Evolutionary conservation across 805 yeast species (phyloP).

Genomic region (Candida andamanensis): DNA sequence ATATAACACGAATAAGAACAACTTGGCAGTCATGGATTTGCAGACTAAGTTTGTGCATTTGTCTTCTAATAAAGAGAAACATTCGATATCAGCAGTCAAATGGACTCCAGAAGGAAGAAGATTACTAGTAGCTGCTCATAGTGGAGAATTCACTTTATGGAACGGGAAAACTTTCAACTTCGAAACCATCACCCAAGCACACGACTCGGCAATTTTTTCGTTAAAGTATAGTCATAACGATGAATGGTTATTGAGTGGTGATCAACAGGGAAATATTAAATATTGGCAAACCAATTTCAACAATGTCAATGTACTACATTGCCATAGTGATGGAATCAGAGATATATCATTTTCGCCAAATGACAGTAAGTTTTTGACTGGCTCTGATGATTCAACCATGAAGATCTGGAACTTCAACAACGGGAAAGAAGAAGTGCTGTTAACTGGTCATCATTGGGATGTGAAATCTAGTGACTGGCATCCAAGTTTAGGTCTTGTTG

Average conservation of each 20-base stretch:
- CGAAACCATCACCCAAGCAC: conserved; percentile 98
- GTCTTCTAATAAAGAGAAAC: conserved; percentile 85
- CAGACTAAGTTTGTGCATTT: conserved; percentile 84
- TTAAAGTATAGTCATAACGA: conserved; percentile 82
- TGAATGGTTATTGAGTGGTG: conserved; percentile 93
- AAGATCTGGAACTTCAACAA: conserved; percentile 94
- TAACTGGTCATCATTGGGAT: conserved; percentile 98
- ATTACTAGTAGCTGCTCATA: conserved; percentile 79
- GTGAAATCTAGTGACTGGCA: conserved; percentile 98
- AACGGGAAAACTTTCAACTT: conserved; percentile 92
- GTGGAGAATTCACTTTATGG: conserved; percentile 97
- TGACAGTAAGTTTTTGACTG: conserved; percentile 87
- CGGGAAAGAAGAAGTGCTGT: conserved; percentile 71
- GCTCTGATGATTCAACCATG: conserved; percentile 85
- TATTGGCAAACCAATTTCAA: conserved; percentile 98
- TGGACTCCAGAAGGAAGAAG: conserved; percentile 98
- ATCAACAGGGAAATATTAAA: conserved; percentile 85
- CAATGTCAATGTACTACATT: conserved; percentile 75
- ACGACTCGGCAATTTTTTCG: conserved; percentile 81
- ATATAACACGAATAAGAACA: conserved; percentile 26
- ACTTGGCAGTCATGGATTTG: conserved; percentile 52
- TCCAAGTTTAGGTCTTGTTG: conserved; percentile 77
- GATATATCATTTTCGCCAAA: conserved; percentile 87
- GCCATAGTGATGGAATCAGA: conserved; percentile 76
- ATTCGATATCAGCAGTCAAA: conserved; percentile 80